Base-by-base conservation (phyloP, 2,329 filamentous ascomycete genomes). In the Neofusicoccum umdonicola region DNA sequence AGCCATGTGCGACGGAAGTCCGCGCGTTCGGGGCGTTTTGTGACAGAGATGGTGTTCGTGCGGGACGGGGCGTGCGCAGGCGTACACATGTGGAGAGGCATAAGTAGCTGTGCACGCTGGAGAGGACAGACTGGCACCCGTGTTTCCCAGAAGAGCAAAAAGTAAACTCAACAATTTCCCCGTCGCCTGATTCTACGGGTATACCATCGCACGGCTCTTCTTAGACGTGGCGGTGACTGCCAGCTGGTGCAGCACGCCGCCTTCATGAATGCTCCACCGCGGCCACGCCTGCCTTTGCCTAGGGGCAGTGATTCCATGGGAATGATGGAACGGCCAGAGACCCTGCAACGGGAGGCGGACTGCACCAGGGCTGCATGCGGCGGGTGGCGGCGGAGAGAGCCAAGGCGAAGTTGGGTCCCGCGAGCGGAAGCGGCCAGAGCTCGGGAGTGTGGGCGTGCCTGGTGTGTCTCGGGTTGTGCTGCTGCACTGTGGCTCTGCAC, bases 91-190 rank as follows among this genome's bases (percentile, higher is more conserved):
- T 62, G 58, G 35, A 62, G 44, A 62, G 60, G 62, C 62, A 64
- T 58, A 64, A 64, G 42, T 15, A 27, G 60, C 37, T 41, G 42
- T 47, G 62, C 62, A 58, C 51, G 45, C 17, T 17, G 44, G 12
- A 52, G 17, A 54, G 51, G 61, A 47, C 42, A 48, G 44, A 64
- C 41, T 48, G 42, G 62, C 62, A 58, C 34, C 17, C 42, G 19
- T 50, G 37, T 64, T 64, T 27, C 62, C 62, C 3, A 58, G 44
- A 64, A 50, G 22, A 58, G 62, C 51, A 64, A 64, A 57, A 64
- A 4, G 62, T 64, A 64, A 64, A 64, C 62, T 64, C 52, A 56
- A 44, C 62, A 57, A 48, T 63, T 56, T 54, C 54, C 39, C 48
- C 48, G 48, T 54, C 61, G 48, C 51, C 19, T 63, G 56, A 60